phyloP scores from a whole-genome alignment of 371 early-diverging fungal species.

The Rhizopus stolonifer region DNA sequence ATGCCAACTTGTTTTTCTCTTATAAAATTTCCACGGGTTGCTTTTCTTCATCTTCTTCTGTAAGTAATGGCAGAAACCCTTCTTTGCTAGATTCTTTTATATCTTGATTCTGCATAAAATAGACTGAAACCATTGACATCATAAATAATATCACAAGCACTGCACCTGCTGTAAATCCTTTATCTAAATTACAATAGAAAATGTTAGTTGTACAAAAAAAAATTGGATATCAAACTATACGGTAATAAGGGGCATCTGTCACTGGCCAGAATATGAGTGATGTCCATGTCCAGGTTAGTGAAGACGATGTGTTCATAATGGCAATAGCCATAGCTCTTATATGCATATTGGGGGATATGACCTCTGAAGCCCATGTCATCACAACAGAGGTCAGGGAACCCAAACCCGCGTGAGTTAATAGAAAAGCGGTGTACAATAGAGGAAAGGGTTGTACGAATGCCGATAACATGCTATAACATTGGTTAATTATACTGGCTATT shows the following conservation, averaged over 20 bases:
- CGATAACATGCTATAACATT: constrained; percentile 25
- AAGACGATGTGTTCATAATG: constrained; percentile 44
- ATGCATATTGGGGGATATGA: constrained; percentile 32
- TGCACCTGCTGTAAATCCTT: constrained; percentile 27
- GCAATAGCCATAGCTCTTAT: constrained; percentile 49
- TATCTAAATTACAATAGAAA: constrained; percentile 23
- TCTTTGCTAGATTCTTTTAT: constrained; percentile 4
- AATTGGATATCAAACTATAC: too few relatives aligned
- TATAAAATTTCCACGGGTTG: too few relatives aligned
- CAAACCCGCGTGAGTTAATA: constrained; percentile 38
- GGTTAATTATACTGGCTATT: too few relatives aligned
- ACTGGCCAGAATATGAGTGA: constrained; percentile 52
- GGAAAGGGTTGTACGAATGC: constrained; percentile 47
- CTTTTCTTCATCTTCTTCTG: constrained; percentile 4
- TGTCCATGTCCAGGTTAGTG: constrained; percentile 39
- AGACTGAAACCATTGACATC: constrained; percentile 12
- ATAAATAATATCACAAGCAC: constrained; percentile 22
- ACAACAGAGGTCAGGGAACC: constrained; percentile 38
- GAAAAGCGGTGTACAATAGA: constrained; percentile 34
- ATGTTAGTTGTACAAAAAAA: constrained; percentile 7
- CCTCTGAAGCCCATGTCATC: constrained; percentile 56
- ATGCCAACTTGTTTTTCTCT: too few relatives aligned
- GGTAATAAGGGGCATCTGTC: constrained; percentile 45
- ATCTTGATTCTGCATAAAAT: constrained; percentile 13
- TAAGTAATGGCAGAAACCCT: constrained; percentile 14